Evolutionary conservation across 2,329 filamentous ascomycete genomes (phyloP), one percentile per base, ranked within the genome.

Genomic region (Fusarium armeniacum): DNA sequence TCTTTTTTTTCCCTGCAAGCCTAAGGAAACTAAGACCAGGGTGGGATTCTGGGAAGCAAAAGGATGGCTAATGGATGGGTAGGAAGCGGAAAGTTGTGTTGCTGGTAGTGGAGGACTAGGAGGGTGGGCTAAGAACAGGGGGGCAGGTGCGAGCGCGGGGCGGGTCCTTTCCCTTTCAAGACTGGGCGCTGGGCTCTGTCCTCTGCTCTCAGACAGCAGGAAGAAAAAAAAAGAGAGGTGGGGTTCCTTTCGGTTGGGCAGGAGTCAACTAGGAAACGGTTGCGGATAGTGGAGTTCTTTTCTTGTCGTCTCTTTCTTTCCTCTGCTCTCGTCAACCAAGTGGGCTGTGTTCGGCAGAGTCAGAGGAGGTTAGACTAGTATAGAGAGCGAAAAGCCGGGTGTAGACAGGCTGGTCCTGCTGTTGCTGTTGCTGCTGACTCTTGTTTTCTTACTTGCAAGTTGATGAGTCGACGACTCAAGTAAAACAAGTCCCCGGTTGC

Each of bases 211-310:
- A 33, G 28, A 28, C 28, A 28, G 28, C 28, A 28, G 28, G 10
- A 28, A 28, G 28, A 28, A 28, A 28, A 28, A 28, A 28, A 52
- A 54, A 52, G n/a, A 62, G 44, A 44, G 35, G 67, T 65, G 67
- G 63, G 63, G 67, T 67, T 58, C 58, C 28, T 28, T 58, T 20
- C 18, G n/a, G 67, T 70, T 70, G 67, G 59, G 55, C 58, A 67
- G 62, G 58, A 70, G 51, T 67, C 66, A 40, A 69, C 60, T 46
- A 65, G 62, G 61, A 46, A 49, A 60, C 62, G 41, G 62, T 57
- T 49, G 45, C 40, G 64, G 20, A 46, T 18, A 59, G 64, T 67
- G 64, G 64, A 36, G 40, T 47, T 62, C 15, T 60, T 64, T 50
- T 50, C 33, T 38, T 50, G 15, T 40, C 36, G 36, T 71, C 49